Evolutionary conservation across 441 rosid species (phyloP).

Genomic region (Flueggea neowawraea): DNA sequence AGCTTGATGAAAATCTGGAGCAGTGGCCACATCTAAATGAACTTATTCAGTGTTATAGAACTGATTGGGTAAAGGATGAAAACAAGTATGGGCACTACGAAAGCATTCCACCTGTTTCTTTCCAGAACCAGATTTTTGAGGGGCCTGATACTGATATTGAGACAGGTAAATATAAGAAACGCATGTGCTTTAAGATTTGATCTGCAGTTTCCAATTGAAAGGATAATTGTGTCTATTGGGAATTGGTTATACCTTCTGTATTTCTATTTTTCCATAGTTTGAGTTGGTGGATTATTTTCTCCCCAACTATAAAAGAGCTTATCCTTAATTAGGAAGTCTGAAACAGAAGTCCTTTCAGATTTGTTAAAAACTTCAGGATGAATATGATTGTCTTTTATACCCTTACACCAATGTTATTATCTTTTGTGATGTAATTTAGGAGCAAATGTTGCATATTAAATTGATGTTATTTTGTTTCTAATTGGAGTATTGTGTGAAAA

Average conservation of each 20-base stretch:
- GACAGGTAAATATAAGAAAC: conserved; percentile 51
- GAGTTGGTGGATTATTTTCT: no score
- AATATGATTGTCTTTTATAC: no score
- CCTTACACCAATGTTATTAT: no score
- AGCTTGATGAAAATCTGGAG: conserved; percentile 92
- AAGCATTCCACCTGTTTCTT: conserved; percentile 47
- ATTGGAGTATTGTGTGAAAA: no score
- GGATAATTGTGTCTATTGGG: neutral
- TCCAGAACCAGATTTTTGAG: conserved; percentile 92
- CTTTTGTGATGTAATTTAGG: no score
- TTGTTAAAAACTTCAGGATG: no score
- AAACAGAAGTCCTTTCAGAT: no score
- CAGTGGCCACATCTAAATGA: conserved; percentile 98
- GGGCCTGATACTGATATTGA: conserved; percentile 98
- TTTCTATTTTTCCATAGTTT: neutral
- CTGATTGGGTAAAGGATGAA: conserved; percentile 97
- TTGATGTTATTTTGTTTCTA: no score
- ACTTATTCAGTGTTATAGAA: conserved; percentile 76
- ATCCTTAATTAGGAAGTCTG: no score
- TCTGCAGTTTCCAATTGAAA: neutral
- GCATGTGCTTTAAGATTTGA: neutral
- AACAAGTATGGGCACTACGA: conserved; percentile 94
- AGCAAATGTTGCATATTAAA: no score
- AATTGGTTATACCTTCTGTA: neutral
- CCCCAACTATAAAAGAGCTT: no score